phyloP scores from a whole-genome alignment of 2,329 filamentous ascomycete genomes.

The Cladosporium sp. region DNA sequence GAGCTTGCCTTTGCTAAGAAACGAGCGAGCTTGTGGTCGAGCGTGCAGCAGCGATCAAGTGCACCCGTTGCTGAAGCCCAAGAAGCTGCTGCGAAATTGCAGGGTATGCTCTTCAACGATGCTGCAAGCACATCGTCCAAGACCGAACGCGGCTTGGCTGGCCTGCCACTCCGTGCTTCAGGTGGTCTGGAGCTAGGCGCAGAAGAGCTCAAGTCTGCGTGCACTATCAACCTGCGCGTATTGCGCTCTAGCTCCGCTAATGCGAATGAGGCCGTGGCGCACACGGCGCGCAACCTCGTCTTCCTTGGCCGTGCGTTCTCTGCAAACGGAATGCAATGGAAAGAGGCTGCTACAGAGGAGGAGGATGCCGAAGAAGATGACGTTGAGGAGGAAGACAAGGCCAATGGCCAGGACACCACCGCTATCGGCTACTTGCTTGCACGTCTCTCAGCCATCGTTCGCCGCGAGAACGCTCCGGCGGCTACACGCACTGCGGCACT shows the following conservation, averaged over 20 bases:
- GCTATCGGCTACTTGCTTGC: constrained; percentile 72
- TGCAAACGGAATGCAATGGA: constrained; percentile 52
- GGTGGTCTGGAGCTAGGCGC: constrained; percentile 65
- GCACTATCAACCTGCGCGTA: constrained; percentile 53
- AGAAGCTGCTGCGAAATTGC: constrained; percentile 67
- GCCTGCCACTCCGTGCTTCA: constrained; percentile 63
- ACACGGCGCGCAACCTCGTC: constrained; percentile 74
- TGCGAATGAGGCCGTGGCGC: constrained; percentile 67
- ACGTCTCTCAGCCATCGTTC: constrained; percentile 72
- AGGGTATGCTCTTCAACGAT: constrained; percentile 75
- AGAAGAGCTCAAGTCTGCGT: constrained; percentile 59
- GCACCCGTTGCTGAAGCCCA: constrained; percentile 70
- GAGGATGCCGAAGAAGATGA: constrained; percentile 36
- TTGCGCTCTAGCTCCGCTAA: constrained; percentile 59
- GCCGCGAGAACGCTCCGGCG: constrained; percentile 63
- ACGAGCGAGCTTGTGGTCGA: constrained; percentile 65
- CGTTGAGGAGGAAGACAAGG: constrained; percentile 41
- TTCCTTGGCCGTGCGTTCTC: constrained; percentile 69
- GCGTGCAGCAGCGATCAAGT: constrained; percentile 60
- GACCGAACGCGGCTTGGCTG: constrained; percentile 45
- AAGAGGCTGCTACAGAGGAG: constrained; percentile 39
- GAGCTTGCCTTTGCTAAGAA: constrained; percentile 57
- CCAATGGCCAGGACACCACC: constrained; percentile 35
- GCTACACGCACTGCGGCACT: constrained; percentile 66
- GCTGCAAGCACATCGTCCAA: constrained; percentile 62